Evolutionary conservation across 345 rosid genomes (phyloP).

Genomic region (Rhodamnia rubescens): DNA sequence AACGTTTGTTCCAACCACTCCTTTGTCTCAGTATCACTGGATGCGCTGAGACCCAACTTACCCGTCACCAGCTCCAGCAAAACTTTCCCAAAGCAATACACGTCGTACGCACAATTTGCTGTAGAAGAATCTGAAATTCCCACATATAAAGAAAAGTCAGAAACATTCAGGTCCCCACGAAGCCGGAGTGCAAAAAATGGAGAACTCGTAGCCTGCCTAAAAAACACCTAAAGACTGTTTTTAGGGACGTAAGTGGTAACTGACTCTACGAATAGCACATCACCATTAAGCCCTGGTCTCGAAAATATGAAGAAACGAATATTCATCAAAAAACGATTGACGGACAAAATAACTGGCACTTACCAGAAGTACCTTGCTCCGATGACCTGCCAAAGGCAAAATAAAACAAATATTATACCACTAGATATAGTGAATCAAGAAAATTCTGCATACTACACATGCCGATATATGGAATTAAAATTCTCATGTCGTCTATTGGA

Average conservation of each 20-base stretch:
- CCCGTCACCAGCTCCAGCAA: conserved; percentile 94
- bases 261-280: neutral
- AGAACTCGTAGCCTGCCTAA: neutral
- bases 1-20: conserved; percentile 68
- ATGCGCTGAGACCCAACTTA: conserved; percentile 70
- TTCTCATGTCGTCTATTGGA: neutral
- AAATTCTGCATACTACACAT: neutral
- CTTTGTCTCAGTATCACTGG: conserved; percentile 44
- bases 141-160: neutral
- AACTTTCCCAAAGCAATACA: conserved; percentile 94
- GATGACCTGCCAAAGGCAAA: conserved; percentile 56
- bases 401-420: conserved; percentile 1
- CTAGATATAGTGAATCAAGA: neutral
- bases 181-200: neutral
- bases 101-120: conserved; percentile 68
- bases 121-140: conserved; percentile 42
- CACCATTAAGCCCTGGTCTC: neutral
- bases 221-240: neutral
- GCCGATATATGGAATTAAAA: neutral
- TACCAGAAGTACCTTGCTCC: conserved; percentile 75
- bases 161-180: neutral
- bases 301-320: neutral
- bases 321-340: neutral
- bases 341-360: neutral
- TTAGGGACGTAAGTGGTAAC: neutral